These are phyloP conservation scores for Gossypium australe DNA, from an alignment of 345 rosid species.

Conservation along the genomic window DNA sequence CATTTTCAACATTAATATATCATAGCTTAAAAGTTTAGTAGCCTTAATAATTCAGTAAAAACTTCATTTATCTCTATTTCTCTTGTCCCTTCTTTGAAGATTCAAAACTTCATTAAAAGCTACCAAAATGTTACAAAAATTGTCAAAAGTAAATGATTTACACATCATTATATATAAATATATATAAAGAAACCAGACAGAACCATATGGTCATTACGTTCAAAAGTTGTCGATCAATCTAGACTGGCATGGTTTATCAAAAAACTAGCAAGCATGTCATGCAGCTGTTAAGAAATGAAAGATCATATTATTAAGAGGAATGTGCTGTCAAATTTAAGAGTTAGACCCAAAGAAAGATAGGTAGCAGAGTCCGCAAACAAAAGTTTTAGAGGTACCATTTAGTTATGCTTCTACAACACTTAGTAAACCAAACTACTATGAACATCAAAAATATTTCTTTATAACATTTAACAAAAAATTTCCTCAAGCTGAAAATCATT, in stretches of 20 bases:
- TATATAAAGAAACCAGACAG: too few relatives aligned
- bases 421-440: background rate
- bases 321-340: background rate
- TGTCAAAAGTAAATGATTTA: too few relatives aligned
- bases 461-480: background rate
- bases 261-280: background rate
- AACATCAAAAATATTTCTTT: background rate
- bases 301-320: background rate
- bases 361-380: background rate
- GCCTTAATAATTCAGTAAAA: too few relatives aligned
- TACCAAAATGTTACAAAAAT: too few relatives aligned
- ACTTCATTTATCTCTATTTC: too few relatives aligned
- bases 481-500: background rate
- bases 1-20: too few relatives aligned
- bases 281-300: background rate
- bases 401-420: background rate
- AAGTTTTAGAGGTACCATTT: background rate
- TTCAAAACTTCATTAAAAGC: too few relatives aligned
- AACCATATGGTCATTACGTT: too few relatives aligned
- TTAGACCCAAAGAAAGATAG: background rate
- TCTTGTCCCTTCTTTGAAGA: too few relatives aligned
- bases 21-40: too few relatives aligned
- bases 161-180: too few relatives aligned
- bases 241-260: background rate
- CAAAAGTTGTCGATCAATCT: too few relatives aligned